phyloP scores from a whole-genome alignment of 768 basidiomycete genomes.

The Russula virescens region DNA sequence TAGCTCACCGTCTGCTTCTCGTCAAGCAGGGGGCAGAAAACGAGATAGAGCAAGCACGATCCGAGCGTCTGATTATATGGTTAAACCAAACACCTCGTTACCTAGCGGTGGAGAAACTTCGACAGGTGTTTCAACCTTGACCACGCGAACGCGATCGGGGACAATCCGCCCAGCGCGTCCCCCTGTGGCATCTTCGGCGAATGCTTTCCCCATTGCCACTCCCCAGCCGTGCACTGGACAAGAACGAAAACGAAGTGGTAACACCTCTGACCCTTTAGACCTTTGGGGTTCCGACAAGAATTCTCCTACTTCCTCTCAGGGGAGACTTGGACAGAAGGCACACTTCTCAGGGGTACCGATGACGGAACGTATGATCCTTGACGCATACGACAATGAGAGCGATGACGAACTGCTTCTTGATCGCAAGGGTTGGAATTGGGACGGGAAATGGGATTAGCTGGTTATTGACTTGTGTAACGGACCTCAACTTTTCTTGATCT shows the following conservation, averaged over 20 bases:
- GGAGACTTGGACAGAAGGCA: not conserved
- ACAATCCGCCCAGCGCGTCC: constrained; percentile 22
- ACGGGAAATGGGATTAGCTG: constrained; percentile 20
- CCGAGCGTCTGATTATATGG: constrained; percentile 22
- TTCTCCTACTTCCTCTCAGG: not conserved
- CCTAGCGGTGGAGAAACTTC: not conserved
- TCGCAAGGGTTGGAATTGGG: constrained; percentile 23
- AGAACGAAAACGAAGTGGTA: constrained; percentile 18
- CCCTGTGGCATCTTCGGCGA: constrained; percentile 6
- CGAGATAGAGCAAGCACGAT: constrained; percentile 25
- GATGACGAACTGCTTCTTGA: constrained; percentile 23
- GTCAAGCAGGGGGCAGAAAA: not conserved
- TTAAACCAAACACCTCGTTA: not conserved
- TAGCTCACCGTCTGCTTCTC: not conserved
- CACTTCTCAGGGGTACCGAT: not conserved
- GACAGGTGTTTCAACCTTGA: constrained; percentile 1
- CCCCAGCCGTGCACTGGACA: constrained; percentile 25
- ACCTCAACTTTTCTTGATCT: not conserved
- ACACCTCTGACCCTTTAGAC: not conserved
- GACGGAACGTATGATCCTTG: constrained; percentile 2
- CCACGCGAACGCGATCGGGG: constrained; percentile 25
- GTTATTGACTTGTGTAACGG: not conserved
- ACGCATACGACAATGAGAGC: constrained; percentile 10
- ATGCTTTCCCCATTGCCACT: not conserved
- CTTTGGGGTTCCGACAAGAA: not conserved